phyloP scores from a whole-genome alignment of 2,329 filamentous ascomycete species.

The Xylariomycetidae sp. region DNA sequence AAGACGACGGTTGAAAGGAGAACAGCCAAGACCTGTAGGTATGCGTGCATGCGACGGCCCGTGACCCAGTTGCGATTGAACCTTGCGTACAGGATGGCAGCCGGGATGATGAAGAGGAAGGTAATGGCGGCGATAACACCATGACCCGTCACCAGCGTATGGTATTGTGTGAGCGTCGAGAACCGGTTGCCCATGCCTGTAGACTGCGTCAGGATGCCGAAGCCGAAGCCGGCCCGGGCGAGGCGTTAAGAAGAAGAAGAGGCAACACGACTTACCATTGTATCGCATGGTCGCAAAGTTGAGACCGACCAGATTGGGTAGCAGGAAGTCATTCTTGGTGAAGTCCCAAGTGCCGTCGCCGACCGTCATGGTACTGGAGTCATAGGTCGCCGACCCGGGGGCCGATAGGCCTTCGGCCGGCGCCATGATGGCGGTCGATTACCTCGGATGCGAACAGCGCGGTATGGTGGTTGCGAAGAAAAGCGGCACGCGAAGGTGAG shows the following conservation, averaged over 20 bases:
- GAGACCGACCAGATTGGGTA: slow-evolving; percentile 69
- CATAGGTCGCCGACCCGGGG: slow-evolving; percentile 66
- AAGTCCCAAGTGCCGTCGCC: slow-evolving; percentile 83
- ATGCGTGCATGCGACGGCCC: slow-evolving; percentile 65
- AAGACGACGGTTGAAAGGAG: slow-evolving; percentile 66
- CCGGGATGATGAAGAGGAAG: slow-evolving; percentile 68
- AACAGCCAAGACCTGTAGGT: slow-evolving; percentile 64
- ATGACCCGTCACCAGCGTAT: slow-evolving; percentile 63
- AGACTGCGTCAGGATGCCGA: too few relatives aligned
- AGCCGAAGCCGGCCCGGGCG: too few relatives aligned
- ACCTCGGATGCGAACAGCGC: slow-evolving; percentile 5
- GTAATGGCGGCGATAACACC: slow-evolving; percentile 65
- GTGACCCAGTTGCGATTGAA: slow-evolving; percentile 61
- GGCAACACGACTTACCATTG: slow-evolving; percentile 59
- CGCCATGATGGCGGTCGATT: slow-evolving; percentile 49
- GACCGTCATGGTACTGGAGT: slow-evolving; percentile 67
- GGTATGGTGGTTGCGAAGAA: neutral
- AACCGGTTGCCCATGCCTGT: slow-evolving; percentile 80
- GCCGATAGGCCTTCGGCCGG: slow-evolving; percentile 57
- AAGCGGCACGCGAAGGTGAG: neutral
- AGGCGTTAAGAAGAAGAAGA: too few relatives aligned
- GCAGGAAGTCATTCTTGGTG: slow-evolving; percentile 66
- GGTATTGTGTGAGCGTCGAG: slow-evolving; percentile 61
- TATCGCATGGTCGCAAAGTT: slow-evolving; percentile 80
- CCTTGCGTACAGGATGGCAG: slow-evolving; percentile 66